phyloP scores from a whole-genome alignment of 768 basidiomycete species.

The Lactifluus rugatus region DNA sequence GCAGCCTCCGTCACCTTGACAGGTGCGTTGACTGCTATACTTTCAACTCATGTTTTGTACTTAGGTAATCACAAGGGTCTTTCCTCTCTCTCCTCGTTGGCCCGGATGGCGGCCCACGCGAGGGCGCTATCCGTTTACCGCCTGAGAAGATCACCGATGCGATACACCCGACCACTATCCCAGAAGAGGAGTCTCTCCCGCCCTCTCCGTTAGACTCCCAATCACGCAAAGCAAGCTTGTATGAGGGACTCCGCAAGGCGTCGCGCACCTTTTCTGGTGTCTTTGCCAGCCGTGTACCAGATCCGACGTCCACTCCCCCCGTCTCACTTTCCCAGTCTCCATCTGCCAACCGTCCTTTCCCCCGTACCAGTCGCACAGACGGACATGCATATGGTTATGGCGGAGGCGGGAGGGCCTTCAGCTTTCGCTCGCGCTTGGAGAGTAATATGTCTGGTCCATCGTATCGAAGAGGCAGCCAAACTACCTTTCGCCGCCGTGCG shows the following conservation, averaged over 20 bases:
- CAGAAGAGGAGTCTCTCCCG: constrained; percentile 50
- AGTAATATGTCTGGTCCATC: constrained; percentile 21
- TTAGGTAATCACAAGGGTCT: constrained; percentile 44
- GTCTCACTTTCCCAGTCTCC: constrained; percentile 27
- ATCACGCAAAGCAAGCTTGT: constrained; percentile 8
- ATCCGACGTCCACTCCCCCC: constrained; percentile 28
- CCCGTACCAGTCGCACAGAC: constrained; percentile 48
- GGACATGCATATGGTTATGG: constrained; percentile 78
- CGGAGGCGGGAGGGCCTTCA: constrained; percentile 31
- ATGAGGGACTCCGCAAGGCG: constrained; percentile 27
- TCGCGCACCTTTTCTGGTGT: constrained; percentile 47
- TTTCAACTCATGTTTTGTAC: background rate
- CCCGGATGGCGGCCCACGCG: constrained; percentile 81
- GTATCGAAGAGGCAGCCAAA: constrained; percentile 45
- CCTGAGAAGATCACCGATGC: constrained; percentile 55
- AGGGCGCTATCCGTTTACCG: constrained; percentile 74
- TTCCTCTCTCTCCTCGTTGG: constrained; percentile 82
- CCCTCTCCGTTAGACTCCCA: constrained; percentile 34
- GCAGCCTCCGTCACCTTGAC: constrained; percentile 68
- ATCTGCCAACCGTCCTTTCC: constrained; percentile 39
- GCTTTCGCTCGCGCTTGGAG: constrained; percentile 10
- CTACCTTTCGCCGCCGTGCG: constrained; percentile 40
- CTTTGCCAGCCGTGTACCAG: constrained; percentile 44
- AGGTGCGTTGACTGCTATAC: constrained; percentile 35
- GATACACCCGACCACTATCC: constrained; percentile 38